phyloP scores from a whole-genome alignment of 495 filamentous ascomycete genomes.

The Penicillium angulare region DNA sequence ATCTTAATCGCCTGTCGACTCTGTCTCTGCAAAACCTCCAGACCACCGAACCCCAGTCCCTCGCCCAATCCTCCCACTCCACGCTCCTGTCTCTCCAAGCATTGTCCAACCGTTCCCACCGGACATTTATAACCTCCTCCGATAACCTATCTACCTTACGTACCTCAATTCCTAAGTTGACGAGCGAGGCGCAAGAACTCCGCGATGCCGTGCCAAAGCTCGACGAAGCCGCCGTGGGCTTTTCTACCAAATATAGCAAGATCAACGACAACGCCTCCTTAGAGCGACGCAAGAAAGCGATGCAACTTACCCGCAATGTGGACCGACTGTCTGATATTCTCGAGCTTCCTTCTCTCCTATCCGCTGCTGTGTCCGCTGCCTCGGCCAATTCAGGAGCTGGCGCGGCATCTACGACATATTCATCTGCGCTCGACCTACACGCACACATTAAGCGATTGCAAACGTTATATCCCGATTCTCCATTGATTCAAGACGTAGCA shows the following conservation, averaged over 20 bases:
- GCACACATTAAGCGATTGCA: constrained; percentile 90
- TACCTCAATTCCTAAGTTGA: constrained; percentile 64
- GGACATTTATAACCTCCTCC: constrained; percentile 77
- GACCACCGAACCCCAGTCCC: constrained; percentile 72
- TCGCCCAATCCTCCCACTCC: constrained; percentile 77
- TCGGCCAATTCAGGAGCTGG: constrained; percentile 47
- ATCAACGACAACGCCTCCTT: constrained; percentile 73
- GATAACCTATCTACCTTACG: constrained; percentile 71
- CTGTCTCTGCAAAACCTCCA: constrained; percentile 72
- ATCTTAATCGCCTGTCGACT: constrained; percentile 77
- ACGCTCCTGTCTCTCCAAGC: constrained; percentile 84
- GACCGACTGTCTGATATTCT: constrained; percentile 89
- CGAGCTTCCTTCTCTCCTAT: constrained; percentile 83
- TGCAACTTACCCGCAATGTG: constrained; percentile 84
- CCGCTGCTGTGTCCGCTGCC: constrained; percentile 66
- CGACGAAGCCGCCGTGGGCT: constrained; percentile 73
- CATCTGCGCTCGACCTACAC: constrained; percentile 86
- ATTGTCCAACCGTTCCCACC: constrained; percentile 89
- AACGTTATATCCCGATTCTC: constrained; percentile 75
- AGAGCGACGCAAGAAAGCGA: constrained; percentile 72
- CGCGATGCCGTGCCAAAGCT: constrained; percentile 72
- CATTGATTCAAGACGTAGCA: constrained; percentile 69
- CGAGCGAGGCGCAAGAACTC: constrained; percentile 60
- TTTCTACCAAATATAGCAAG: constrained; percentile 78
- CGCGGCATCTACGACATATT: constrained; percentile 70